These are phyloP conservation scores for Amanita phalloides DNA, from an alignment of 768 basidiomycete species.

Conservation along the genomic window DNA sequence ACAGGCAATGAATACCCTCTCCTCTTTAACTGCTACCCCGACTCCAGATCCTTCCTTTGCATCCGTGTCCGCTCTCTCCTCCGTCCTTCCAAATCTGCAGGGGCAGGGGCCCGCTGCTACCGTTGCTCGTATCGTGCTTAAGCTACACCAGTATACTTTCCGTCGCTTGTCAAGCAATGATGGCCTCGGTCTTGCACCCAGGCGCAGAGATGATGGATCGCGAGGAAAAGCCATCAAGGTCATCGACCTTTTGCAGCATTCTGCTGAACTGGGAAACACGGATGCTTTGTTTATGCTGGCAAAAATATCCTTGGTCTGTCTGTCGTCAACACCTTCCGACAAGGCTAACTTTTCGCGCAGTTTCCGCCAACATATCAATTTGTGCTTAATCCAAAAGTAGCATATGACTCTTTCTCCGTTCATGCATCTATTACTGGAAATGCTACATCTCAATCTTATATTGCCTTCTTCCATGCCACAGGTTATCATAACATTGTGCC, in stretches of 20 bases:
- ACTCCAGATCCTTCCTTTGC: conserved; percentile 43
- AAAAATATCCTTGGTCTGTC: conserved; percentile 54
- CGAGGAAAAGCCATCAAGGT: conserved; percentile 71
- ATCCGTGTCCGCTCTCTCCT: conserved; percentile 42
- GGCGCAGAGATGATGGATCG: conserved; percentile 56
- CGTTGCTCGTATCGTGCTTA: conserved; percentile 53
- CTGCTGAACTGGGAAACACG: conserved; percentile 64
- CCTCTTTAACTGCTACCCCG: conserved; percentile 51
- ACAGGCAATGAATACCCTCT: conserved; percentile 59
- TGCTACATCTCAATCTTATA: conserved; percentile 73
- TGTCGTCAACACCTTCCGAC: not conserved
- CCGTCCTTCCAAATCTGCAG: conserved; percentile 60
- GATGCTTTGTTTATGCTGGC: conserved; percentile 67
- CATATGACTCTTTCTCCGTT: conserved; percentile 48
- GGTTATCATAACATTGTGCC: conserved; percentile 62
- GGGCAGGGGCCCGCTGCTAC: conserved; percentile 71
- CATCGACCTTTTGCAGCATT: conserved; percentile 69
- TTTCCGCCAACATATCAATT: conserved; percentile 69
- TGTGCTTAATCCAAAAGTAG: conserved; percentile 44
- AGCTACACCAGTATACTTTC: conserved; percentile 51
- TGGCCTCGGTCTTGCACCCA: conserved; percentile 27
- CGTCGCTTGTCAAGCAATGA: conserved; percentile 31
- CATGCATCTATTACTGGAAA: conserved; percentile 71
- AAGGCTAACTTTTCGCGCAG: conserved; percentile 20
- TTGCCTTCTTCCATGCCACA: conserved; percentile 85